phyloP scores from a whole-genome alignment of 345 rosid species.

The Lumnitzera littorea region DNA sequence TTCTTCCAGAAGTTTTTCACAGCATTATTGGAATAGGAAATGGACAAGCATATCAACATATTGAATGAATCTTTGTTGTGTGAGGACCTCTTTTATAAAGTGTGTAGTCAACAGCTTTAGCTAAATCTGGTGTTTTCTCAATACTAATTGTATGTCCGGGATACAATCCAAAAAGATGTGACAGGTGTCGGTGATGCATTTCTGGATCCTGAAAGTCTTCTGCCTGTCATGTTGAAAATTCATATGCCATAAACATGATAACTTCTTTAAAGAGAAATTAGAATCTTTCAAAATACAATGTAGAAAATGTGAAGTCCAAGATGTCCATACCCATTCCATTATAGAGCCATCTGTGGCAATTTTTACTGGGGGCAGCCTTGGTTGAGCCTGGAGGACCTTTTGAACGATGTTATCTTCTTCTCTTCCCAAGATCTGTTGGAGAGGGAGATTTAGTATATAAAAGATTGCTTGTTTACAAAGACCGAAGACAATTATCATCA shows the following conservation, averaged over 20 bases:
- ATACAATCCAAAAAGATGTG: slow-evolving; percentile 88
- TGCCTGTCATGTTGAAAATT: slow-evolving; percentile 27
- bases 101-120: slow-evolving; percentile 65
- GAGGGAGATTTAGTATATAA: not conserved
- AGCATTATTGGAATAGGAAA: no score
- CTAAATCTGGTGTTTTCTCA: slow-evolving; percentile 65
- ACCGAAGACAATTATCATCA: not conserved
- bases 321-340: slow-evolving; percentile 79
- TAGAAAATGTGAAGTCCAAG: not conserved
- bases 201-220: slow-evolving; percentile 88
- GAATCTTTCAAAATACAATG: not conserved
- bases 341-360: slow-evolving; percentile 79
- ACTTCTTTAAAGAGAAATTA: not conserved
- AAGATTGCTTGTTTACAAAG: slow-evolving; percentile 9
- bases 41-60: not conserved
- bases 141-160: slow-evolving; percentile 81
- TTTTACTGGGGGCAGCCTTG: slow-evolving; percentile 69
- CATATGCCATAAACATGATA: not conserved
- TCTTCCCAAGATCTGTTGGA: slow-evolving; percentile 56
- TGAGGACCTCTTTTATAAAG: slow-evolving; percentile 69
- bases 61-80: not conserved
- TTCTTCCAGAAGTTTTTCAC: no score
- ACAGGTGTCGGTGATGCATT: slow-evolving; percentile 73
- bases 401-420: slow-evolving; percentile 42
- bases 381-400: slow-evolving; percentile 53